Conservation (phyloP, 805 yeast genomes). For the Wickerhamiella kazuoi region DNA sequence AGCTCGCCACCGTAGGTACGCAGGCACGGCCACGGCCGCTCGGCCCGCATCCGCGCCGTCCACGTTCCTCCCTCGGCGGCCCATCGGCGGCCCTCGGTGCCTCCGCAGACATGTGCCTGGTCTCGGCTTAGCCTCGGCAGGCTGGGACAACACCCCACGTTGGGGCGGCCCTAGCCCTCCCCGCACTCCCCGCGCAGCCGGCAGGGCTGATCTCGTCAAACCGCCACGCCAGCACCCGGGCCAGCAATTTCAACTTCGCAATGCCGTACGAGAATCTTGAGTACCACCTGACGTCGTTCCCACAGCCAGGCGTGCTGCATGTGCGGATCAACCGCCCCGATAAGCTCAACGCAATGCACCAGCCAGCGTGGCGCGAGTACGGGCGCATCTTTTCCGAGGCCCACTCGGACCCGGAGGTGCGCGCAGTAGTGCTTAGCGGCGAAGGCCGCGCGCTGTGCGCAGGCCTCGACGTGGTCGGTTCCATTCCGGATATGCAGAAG, state of each 20-base stretch:
- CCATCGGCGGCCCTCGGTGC: too few relatives aligned
- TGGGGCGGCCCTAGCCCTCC: too few relatives aligned
- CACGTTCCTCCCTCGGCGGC: too few relatives aligned
- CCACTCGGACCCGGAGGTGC: conserved; percentile 28
- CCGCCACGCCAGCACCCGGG: too few relatives aligned
- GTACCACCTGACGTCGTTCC: conserved; percentile 33
- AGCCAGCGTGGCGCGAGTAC: conserved; percentile 39
- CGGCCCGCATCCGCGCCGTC: too few relatives aligned
- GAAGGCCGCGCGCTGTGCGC: conserved; percentile 41
- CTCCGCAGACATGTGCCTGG: too few relatives aligned
- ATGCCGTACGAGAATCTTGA: conserved; percentile 10
- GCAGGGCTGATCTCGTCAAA: too few relatives aligned
- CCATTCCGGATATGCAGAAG: conserved; percentile 9
- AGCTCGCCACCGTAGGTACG: too few relatives aligned
- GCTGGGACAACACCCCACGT: too few relatives aligned
- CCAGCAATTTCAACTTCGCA: not conserved
- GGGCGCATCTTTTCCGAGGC: conserved; percentile 30
- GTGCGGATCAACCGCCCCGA: conserved; percentile 46
- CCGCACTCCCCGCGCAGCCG: too few relatives aligned
- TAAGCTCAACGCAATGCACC: conserved; percentile 39
- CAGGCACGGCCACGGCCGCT: too few relatives aligned
- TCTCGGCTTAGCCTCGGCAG: too few relatives aligned
- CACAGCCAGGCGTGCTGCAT: conserved; percentile 33
- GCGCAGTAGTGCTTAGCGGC: conserved; percentile 40
- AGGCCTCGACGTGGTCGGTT: conserved; percentile 39